A percentile compares a stretch with the other conserved stretches of the same genome.
Conservation (phyloP, 495 filamentous ascomycete species). For the Talaromyces nanjingensis region DNA sequence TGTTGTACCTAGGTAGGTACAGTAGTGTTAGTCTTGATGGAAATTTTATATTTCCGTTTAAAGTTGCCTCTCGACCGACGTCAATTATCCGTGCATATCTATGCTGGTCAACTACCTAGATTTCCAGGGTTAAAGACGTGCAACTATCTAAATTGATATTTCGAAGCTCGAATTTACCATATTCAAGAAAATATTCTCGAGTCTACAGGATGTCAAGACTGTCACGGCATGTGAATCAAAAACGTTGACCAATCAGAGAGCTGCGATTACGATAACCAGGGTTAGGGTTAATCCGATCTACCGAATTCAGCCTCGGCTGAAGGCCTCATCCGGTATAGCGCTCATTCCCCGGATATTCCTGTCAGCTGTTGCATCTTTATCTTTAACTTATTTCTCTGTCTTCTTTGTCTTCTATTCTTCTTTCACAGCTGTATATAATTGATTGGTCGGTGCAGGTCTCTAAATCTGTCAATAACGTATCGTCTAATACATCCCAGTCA, state of each 20-base stretch:
- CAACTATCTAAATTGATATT: not conserved
- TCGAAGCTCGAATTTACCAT: not conserved
- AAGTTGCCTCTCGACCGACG: not conserved
- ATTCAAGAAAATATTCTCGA: not conserved
- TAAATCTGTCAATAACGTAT: no score
- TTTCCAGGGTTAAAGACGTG: not conserved
- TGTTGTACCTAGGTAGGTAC: no score
- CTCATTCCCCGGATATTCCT: not conserved
- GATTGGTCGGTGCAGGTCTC: not conserved
- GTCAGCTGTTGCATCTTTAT: not conserved
- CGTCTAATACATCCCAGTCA: not conserved
- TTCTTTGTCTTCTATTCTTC: not conserved
- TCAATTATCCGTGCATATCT: not conserved
- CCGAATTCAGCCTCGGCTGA: constrained; percentile 1
- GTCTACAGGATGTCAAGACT: not conserved
- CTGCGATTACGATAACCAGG: not conserved
- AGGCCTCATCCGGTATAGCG: not conserved
- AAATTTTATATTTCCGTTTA: not conserved
- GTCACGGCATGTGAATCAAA: not conserved
- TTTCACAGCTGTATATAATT: not conserved
- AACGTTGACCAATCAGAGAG: not conserved
- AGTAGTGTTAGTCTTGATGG: no score
- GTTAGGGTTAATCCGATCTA: not conserved
- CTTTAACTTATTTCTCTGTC: not conserved
- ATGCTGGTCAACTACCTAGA: not conserved